Base-by-base conservation (phyloP, 1,284 basidiomycete genomes). In the Bjerkandera adusta region DNA sequence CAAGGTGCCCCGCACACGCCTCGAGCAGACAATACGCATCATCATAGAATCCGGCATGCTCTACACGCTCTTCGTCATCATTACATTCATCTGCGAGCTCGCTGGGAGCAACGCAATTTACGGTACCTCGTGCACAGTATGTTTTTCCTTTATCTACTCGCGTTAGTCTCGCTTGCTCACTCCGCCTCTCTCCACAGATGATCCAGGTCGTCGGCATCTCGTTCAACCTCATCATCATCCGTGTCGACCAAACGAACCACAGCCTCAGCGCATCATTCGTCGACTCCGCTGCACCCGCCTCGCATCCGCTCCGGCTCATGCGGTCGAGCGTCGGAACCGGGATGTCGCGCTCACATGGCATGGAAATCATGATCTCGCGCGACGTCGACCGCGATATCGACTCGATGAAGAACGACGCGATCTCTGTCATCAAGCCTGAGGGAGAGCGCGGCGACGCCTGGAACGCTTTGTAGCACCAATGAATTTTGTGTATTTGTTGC, bases 211-310 rank as follows among this genome's bases (percentile, higher is more conserved):
- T 53, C 45, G 51, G 51, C 42, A 50, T 53, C 32, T 47, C 48
- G 20, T 53, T 53, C 51, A 53, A 53, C 45, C 43, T 53, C 20
- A 50, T 53, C 48, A 53, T 53, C 42, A 53, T 53, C 27, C 51
- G 51, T 27, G 42, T 53, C 41, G 45, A 53, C 45, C 22, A n/a
- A n/a, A 37, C 40, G n/a, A 24, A n/a, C 16, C n/a, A 15, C 29
- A 24, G 13, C 21, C 3, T 12, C 26, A 21, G 20, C 32, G 33
- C 39, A 18, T 47, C 46, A 7, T 21, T 16, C 12, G n/a, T 30
- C 15, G 38, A 43, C 12, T 24, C 34, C 6, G 29, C 34, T 8
- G 30, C 16, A n/a, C 36, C 21, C 15, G 18, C 29, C 8, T 41
- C 43, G 15, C 48, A 43, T 32, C 45, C 49, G 12, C 49, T 51